Conservation (phyloP, 305 asterid species). For the Vinca major region DNA sequence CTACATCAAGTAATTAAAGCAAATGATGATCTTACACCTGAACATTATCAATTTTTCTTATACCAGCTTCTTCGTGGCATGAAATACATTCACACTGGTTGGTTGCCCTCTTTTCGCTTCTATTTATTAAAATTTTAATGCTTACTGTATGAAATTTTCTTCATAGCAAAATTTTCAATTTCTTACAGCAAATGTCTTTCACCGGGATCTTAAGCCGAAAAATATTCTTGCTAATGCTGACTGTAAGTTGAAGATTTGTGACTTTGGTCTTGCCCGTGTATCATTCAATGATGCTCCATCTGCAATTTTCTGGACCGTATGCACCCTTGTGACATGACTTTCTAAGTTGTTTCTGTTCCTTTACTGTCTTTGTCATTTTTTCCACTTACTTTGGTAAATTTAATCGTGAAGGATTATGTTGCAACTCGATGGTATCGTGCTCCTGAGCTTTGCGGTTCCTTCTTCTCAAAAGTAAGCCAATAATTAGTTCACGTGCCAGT, state of each 20-base stretch:
- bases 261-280: conserved; percentile 48
- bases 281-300: conserved; percentile 47
- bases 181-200: conserved; percentile 41
- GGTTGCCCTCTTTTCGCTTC: conserved; percentile 5
- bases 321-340: conserved; percentile 6
- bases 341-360: conserved; percentile 7
- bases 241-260: conserved; percentile 47
- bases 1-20: conserved; percentile 51
- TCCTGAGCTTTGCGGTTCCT: conserved; percentile 49
- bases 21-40: conserved; percentile 41
- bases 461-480: conserved; percentile 39
- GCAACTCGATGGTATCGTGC: conserved; percentile 53
- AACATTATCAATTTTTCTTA: conserved; percentile 44
- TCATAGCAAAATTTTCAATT: neutral
- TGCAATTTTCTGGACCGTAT: conserved; percentile 50
- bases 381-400: conserved; percentile 10
- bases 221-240: conserved; percentile 51
- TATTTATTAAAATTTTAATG: neutral
- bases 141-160: neutral
- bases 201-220: conserved; percentile 46
- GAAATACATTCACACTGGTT: conserved; percentile 41
- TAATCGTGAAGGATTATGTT: conserved; percentile 37
- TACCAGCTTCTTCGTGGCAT: conserved; percentile 48
- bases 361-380: neutral
- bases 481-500: neutral